Base-by-base conservation (phyloP, 116 monocot species). In the Cymodocea nodosa region DNA sequence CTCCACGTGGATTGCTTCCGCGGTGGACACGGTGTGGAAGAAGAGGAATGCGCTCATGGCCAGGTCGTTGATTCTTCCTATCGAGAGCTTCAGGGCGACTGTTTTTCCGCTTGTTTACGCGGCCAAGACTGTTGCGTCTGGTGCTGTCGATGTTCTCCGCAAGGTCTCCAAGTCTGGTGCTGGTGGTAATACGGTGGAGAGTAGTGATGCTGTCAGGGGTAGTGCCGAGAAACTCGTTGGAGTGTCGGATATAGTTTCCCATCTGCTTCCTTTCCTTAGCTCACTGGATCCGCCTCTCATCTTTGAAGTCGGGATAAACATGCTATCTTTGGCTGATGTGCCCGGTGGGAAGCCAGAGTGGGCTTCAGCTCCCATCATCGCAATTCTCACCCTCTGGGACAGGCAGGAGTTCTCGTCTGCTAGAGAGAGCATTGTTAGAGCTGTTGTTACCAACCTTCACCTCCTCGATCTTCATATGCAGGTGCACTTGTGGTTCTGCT, bases 281-380 rank as follows among this genome's bases (percentile, higher is more conserved):
- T 92, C 92, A 13, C 69, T 98, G 67, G 98, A 98, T 73, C 98
- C 98, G 6, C 86, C 98, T 8, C 63, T 98, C 73, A 82, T 98
- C 35, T 98, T 89, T 70, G 98, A 98, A 77, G 98, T 98, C 14
- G 92, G 92, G 75, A 89, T 98, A 39, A 92, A 98, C 58, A 98
- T 98, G 98, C 66, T 98, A 36, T 86, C 92, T 0, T 71, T 98
- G 74, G 98, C 98, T 35, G 98, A 98, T 71, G 98, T 92, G 55
- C 86, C 98, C 7, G 98, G 98, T 20, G 98, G 98, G 69, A 98
- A 98, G 76, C 98, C 98, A 1, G 98, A 98, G 75, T 98, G 98
- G 98, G 98, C 98, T 19, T 89, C 98, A 0, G 92, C 86, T 4
- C 85, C 98, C 1, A 98, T 86, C 49, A 98, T 89, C 62, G 98